Evolutionary conservation across 1,284 basidiomycete genomes (phyloP).

Genomic region (Melanopsichium pennsylvanicum): DNA sequence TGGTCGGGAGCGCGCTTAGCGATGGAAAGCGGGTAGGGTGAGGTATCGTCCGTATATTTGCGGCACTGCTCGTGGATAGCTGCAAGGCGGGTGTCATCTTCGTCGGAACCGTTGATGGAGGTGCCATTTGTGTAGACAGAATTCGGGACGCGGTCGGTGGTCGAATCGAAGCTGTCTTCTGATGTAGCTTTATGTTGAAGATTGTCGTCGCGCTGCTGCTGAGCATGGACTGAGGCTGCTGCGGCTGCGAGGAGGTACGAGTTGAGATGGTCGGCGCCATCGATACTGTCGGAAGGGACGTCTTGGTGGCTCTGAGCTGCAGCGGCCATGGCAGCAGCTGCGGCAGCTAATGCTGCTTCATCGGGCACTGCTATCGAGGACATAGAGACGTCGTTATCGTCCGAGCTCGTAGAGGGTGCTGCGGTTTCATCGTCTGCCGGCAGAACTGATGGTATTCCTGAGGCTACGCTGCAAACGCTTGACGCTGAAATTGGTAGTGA

Average conservation of each 20-base stretch:
- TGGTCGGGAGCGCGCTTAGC: conserved; percentile 20
- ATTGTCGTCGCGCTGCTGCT: conserved; percentile 26
- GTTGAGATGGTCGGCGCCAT: conserved; percentile 22
- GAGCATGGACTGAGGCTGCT: conserved; percentile 43
- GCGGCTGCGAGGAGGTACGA: conserved; percentile 48
- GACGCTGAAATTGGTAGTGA: neutral
- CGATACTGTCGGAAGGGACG: too few species aligned
- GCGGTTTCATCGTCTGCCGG: neutral
- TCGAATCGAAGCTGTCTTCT: conserved; percentile 13
- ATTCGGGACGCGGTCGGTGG: conserved; percentile 7
- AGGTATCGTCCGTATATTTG: conserved; percentile 21
- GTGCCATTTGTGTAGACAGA: conserved; percentile 21
- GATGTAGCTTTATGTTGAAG: conserved; percentile 2
- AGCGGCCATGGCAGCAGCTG: conserved; percentile 43
- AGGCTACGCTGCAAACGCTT: neutral
- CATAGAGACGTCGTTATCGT: conserved; percentile 1
- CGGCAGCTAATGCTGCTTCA: conserved; percentile 39
- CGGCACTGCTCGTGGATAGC: conserved; percentile 17
- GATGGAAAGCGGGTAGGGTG: conserved; percentile 31
- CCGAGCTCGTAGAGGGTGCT: neutral
- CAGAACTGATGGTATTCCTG: conserved; percentile 4
- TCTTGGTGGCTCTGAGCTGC: conserved; percentile 26
- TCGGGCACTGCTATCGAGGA: conserved; percentile 20
- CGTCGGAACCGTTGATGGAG: conserved; percentile 21
- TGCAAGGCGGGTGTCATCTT: conserved; percentile 16